Base-by-base conservation (phyloP, 2,329 filamentous ascomycete genomes). In the Teratosphaeria nubilosa region DNA sequence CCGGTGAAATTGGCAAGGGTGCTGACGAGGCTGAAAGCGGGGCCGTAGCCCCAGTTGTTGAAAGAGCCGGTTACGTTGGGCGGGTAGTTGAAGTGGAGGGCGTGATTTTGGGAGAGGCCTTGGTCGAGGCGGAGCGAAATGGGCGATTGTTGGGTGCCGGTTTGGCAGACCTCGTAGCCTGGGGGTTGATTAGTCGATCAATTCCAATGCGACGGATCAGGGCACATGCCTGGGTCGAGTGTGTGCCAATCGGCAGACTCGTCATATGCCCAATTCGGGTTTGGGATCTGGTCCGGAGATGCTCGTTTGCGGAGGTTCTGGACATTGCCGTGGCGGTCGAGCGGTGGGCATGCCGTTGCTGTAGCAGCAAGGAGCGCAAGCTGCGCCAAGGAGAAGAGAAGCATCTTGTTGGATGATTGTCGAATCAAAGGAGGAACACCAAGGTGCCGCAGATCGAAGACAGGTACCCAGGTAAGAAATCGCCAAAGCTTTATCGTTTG, bases 11-110 rank as follows among this genome's bases (percentile, higher is more conserved):
- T 20, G n/a, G 41, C 41, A 32, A 71, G 70, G 20, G 69, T 58
- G 58, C 74, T 69, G 13, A 69, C 60, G 48, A 77, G 61, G 5
- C 71, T 75, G 60, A 77, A 79, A 1, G 75, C 73, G 0, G 76
- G 74, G 4, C 78, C 78, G 58, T 78, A 79, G 22, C 76, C 75
- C 76, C 77, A 80, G 63, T 81, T 80, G 70, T 70, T 74, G 58
- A 78, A 72, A 53, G 71, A 70, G 1, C 78, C 78, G 1, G 63
- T 54, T 4, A 72, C 64, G 14, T 68, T 60, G 56, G 64, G 60
- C 4, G 68, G 63, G 66, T 78, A 79, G 62, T 74, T 70, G 68
- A 80, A 80, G 16, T 53, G 64, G 4, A 76, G 72, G 1, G 67
- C 67, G 63, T 79, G 77, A 27, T 68, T 70, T 22, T 65, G 60